Base-by-base conservation (phyloP, 345 rosid species). In the Pistacia atlantica region DNA sequence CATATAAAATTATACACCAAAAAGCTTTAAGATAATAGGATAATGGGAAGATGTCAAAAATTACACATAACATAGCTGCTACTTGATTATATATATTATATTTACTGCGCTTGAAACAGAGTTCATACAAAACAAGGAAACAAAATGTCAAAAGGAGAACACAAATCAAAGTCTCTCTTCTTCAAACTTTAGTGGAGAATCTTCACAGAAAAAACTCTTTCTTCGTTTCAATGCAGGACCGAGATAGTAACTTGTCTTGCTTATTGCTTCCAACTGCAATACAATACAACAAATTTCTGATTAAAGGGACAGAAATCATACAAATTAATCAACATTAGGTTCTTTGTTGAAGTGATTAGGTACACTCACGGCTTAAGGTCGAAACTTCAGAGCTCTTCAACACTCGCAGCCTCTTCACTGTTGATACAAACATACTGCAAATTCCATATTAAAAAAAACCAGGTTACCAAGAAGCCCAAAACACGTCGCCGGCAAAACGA, bases 351-450 rank as follows among this genome's bases (percentile, higher is more conserved):
- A 46, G 46, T 38, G 35, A 28, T 25, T 42, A 38, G 65, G 2
- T 16, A 10, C 16, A 77, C 91, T 83, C 65, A 86, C 93, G 65
- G 82, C 79, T 81, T 45, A 86, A 65, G 0, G 85, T 83, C 63
- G 92, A 86, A 69, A 92, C 86, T 64, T 91, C 97, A 12, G 95
- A 85, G 87, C 87, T 92, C 88, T 91, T 96, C 87, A 93, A 81
- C 74, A 91, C 94, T 3, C 98, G 95, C 68, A 96, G 85, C 85
- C 99, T 91, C 91, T 89, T 96, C 80, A 91, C 98, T 0, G 94
- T 88, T 8, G 97, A 90, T 46, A 87, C 95, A 85, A 96, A 96
- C 98, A 93, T 93, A 83, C 99, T 96, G 90, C 84, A 73, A 79
- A 42, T 12, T 31, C 14, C 55, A 68, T 25, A 28, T 35, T 9